Base-by-base conservation (phyloP, 2,329 filamentous ascomycete genomes). In the Fusarium nisikadoi region DNA sequence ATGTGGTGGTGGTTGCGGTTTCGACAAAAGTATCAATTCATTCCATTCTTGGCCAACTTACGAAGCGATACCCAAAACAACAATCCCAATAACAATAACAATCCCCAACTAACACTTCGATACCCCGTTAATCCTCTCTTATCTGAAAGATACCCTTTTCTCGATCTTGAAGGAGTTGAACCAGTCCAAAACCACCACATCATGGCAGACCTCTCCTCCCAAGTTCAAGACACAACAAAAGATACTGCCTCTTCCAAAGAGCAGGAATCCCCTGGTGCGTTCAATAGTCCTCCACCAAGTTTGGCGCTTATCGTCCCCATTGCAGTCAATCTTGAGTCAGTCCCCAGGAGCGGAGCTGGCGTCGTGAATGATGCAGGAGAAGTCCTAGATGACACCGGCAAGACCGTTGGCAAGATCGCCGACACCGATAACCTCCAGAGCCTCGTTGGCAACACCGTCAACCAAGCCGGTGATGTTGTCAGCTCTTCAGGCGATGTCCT, bases 361-460 rank as follows among this genome's bases (percentile, higher is more conserved):
- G 79, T 82, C 53, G 84, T 86, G 56, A 84, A 82, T 75, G 82
- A 85, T 65, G 74, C 78, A 27, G 85, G 85, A 20, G 83, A 85
- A 20, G 82, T 86, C 23, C 77, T 86, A 41, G 84, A 86, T 62
- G 77, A 83, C 16, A 74, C 82, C 16, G 85, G 84, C 56, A 84
- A 85, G 56, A 79, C 78, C 13, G 75, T 86, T 45, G 84, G 84
- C 59, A 83, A 78, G 66, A 78, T 86, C 62, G 78, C 79, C 56
- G 81, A 83, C 45, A 80, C 82, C 27, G 68, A 77, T 54, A 81
- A 86, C 46, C 72, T 82, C 35, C 79, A 82, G 57, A 81, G 84
- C 38, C 78, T 86, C 16, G 77, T 80, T 42, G 85, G 84, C 41
- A 84, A 81, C 71, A 80, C 80, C 41, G 81, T 83, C 38, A 82